A percentile compares a stretch with the other conserved stretches of the same genome.
Evolutionary conservation across 768 basidiomycete species (phyloP).

Genomic region (Kwoniella dendrophila): DNA sequence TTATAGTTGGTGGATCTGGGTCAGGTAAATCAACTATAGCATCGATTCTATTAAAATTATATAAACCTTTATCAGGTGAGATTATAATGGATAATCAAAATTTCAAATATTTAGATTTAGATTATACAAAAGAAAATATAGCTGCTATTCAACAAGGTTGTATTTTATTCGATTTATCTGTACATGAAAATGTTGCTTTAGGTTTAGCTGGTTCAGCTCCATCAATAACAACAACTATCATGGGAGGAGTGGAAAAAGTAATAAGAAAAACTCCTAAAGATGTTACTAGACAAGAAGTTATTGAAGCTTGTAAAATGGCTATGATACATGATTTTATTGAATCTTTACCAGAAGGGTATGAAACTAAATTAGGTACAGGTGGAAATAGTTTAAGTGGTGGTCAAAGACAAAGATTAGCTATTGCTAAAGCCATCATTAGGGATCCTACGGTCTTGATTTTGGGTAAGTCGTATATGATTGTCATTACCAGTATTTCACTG

Average conservation of each 20-base stretch:
- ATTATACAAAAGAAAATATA: slow-evolving; percentile 70
- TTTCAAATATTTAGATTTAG: slow-evolving; percentile 70
- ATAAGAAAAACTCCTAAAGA: slow-evolving; percentile 59
- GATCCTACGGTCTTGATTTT: slow-evolving; percentile 88
- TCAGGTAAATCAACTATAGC: slow-evolving; percentile 76
- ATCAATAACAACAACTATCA: slow-evolving; percentile 26
- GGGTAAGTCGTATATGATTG: slow-evolving; percentile 60
- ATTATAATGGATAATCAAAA: slow-evolving; percentile 82
- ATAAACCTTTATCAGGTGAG: slow-evolving; percentile 65
- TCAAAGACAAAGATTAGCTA: slow-evolving; percentile 84
- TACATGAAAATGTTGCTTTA: slow-evolving; percentile 85
- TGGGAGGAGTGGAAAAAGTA: slow-evolving; percentile 11
- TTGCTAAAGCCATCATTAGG: slow-evolving; percentile 80
- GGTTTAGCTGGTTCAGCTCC: slow-evolving; percentile 63
- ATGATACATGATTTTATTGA: slow-evolving; percentile 83
- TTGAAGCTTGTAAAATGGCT: slow-evolving; percentile 78
- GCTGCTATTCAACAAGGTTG: slow-evolving; percentile 76
- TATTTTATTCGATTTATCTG: slow-evolving; percentile 74
- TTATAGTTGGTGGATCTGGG: slow-evolving; percentile 77
- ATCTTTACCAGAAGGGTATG: slow-evolving; percentile 84
- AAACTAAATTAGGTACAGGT: slow-evolving; percentile 72
- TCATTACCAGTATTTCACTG: not conserved
- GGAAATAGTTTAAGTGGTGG: slow-evolving; percentile 85
- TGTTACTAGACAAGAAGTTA: slow-evolving; percentile 70
- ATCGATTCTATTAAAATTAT: slow-evolving; percentile 70